phyloP scores from a whole-genome alignment of 176 grass and related monocot genomes.

The Elaeis guineensis region DNA sequence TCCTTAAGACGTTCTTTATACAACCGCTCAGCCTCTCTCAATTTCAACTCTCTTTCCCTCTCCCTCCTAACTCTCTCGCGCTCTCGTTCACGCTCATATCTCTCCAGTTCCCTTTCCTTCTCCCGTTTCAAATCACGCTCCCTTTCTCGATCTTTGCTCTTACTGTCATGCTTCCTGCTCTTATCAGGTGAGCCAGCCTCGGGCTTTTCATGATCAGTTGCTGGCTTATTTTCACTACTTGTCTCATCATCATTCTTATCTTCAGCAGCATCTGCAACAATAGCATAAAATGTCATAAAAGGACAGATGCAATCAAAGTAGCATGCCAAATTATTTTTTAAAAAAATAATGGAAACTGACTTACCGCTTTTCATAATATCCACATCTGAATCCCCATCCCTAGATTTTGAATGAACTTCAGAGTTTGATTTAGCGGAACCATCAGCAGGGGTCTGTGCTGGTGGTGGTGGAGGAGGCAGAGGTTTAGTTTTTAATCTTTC shows the following conservation, averaged over 20 bases:
- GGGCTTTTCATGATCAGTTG: constrained; percentile 51
- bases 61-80: constrained; percentile 81
- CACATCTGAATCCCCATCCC: constrained; percentile 43
- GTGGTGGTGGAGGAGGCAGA: constrained; percentile 44
- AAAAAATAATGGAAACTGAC: constrained; percentile 9
- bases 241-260: constrained; percentile 46
- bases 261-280: constrained; percentile 54
- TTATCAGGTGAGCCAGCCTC: constrained; percentile 73
- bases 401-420: constrained; percentile 45
- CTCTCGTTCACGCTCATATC: constrained; percentile 70
- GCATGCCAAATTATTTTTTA: background rate
- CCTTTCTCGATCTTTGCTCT: constrained; percentile 26
- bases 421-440: constrained; percentile 16
- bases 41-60: constrained; percentile 71
- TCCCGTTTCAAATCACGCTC: constrained; percentile 46
- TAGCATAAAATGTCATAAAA: background rate
- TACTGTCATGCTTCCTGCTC: constrained; percentile 60
- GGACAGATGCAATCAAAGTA: too few species aligned
- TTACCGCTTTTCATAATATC: constrained; percentile 59
- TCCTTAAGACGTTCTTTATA: constrained; percentile 76
- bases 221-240: constrained; percentile 44
- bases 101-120: constrained; percentile 64
- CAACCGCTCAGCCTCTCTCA: constrained; percentile 64
- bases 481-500: constrained; percentile 86
- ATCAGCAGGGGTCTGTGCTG: constrained; percentile 40